Conservation (phyloP, 768 basidiomycete genomes). For the Pleurotus salmoneostramineus region DNA sequence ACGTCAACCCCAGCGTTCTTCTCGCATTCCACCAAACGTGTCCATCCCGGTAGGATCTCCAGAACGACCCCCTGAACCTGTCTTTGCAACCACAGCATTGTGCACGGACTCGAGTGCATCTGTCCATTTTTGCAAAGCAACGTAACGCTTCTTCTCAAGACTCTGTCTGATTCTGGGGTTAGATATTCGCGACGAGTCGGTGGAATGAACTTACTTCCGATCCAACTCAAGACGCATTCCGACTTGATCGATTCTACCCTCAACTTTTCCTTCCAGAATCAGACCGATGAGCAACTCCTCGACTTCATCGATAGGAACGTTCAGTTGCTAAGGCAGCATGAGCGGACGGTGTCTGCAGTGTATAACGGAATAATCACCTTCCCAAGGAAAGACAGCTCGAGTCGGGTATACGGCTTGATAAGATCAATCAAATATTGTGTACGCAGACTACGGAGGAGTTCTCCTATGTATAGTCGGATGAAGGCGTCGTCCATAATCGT, state of each 20-base stretch:
- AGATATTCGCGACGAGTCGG: too few species aligned
- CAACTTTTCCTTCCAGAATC: constrained; percentile 95
- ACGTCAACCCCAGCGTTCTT: constrained; percentile 32
- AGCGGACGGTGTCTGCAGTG: not conserved
- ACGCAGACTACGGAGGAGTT: constrained; percentile 87
- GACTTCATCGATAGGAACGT: constrained; percentile 87
- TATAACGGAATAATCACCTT: constrained; percentile 47
- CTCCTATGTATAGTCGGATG: constrained; percentile 94
- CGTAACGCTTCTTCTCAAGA: constrained; percentile 83
- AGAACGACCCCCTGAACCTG: constrained; percentile 39
- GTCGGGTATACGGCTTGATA: constrained; percentile 94
- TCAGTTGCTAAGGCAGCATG: constrained; percentile 70
- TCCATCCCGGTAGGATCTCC: constrained; percentile 31
- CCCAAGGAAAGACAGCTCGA: constrained; percentile 91
- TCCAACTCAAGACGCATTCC: constrained; percentile 91
- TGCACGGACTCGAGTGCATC: constrained; percentile 78
- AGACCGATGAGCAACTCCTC: constrained; percentile 92
- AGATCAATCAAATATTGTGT: constrained; percentile 98
- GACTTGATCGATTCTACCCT: constrained; percentile 96
- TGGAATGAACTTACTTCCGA: constrained; percentile 54
- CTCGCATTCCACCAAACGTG: constrained; percentile 23
- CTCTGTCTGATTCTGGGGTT: constrained; percentile 53
- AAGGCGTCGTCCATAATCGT: constrained; percentile 97
- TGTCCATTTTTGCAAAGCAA: constrained; percentile 79
- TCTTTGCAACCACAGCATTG: constrained; percentile 71